Evolutionary conservation across 306 rosid genomes (phyloP), one percentile per base, ranked within the genome.

Genomic region (Alnus glutinosa): DNA sequence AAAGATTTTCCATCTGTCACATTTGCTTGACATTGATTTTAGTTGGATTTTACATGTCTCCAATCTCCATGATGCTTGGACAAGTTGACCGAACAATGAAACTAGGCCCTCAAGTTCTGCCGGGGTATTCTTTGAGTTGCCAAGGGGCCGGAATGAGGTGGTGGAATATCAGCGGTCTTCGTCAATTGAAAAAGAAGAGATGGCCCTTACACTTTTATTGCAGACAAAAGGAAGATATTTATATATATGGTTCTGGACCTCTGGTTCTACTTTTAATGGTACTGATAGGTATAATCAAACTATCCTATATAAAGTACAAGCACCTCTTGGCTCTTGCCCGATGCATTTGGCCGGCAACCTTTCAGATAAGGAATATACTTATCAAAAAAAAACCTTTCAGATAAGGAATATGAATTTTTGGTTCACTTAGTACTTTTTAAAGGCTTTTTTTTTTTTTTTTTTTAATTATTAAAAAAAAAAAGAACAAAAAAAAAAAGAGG

Each of bases 21-120:
- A 47, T 70, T 61, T 39, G 66, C 46, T 72, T 36, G 76, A 50
- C 83, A 79, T 54, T 79, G 61, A 76, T 83, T 83, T 39, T 73
- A 55, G 62, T 79, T 57, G 79, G 61, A 74, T 83, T 51, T 75
- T 52, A 68, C 30, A 9, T 77, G 87, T 81, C 78, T 34, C 78
- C 83, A 70, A 86, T 81, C 78, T 34, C 78, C 83, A 70, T 75
- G 79, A 70, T 59, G 80, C 79, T 74, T 9, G 85, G 87, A 83
- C 81, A 75, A 77, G 78, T 79, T 86, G 87, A 86, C 77, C 66
- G 61, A 75, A 78, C 75, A 48, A 75, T 32, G 55, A 70, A 54
- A 75, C 59, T 71, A 78, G 78, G 77, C 36, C 85, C 75, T 73
- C 72, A 58, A 80, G 51, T 77, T 76, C 70, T 64, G 42, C 47